These are phyloP conservation scores for Cordyceps pruinosa DNA, from an alignment of 2,329 filamentous ascomycete genomes.

Conservation along the genomic window DNA sequence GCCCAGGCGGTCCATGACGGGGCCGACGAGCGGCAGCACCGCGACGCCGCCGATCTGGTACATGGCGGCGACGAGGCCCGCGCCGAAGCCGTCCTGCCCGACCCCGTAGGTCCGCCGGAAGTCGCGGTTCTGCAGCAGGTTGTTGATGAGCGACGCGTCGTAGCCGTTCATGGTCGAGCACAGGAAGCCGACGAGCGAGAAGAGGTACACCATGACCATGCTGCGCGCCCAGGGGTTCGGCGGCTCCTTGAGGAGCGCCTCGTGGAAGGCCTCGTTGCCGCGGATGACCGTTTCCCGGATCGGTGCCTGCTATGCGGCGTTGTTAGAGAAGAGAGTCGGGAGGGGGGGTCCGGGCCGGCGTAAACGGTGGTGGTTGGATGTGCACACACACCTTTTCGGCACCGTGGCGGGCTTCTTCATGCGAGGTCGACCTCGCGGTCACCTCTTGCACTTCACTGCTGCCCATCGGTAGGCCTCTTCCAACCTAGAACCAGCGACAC, in stretches of 20 bases:
- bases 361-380: too few relatives aligned
- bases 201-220: slow-evolving; percentile 36
- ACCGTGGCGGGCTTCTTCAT: not conserved
- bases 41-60: slow-evolving; percentile 45
- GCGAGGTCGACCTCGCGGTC: not conserved
- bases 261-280: slow-evolving; percentile 47
- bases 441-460: not conserved
- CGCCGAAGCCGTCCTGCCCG: slow-evolving; percentile 38
- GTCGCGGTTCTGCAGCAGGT: slow-evolving; percentile 25
- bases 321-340: not conserved
- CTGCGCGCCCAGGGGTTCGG: slow-evolving; percentile 33
- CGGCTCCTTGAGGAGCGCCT: slow-evolving; percentile 48
- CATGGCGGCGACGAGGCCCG: slow-evolving; percentile 44
- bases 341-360: not conserved
- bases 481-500: too few relatives aligned
- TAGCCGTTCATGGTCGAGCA: slow-evolving; percentile 48
- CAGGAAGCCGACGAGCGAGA: slow-evolving; percentile 41
- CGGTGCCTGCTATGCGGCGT: too few relatives aligned
- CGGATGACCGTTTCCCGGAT: slow-evolving; percentile 36
- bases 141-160: slow-evolving; percentile 24
- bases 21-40: slow-evolving; percentile 35
- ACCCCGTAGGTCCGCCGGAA: slow-evolving; percentile 35
- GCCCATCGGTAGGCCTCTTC: not conserved
- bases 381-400: slow-evolving; percentile 10
- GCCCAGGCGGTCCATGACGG: slow-evolving; percentile 40